These are phyloP conservation scores for Agrocybe pediades DNA, from an alignment of 768 basidiomycete species.

Conservation along the genomic window DNA sequence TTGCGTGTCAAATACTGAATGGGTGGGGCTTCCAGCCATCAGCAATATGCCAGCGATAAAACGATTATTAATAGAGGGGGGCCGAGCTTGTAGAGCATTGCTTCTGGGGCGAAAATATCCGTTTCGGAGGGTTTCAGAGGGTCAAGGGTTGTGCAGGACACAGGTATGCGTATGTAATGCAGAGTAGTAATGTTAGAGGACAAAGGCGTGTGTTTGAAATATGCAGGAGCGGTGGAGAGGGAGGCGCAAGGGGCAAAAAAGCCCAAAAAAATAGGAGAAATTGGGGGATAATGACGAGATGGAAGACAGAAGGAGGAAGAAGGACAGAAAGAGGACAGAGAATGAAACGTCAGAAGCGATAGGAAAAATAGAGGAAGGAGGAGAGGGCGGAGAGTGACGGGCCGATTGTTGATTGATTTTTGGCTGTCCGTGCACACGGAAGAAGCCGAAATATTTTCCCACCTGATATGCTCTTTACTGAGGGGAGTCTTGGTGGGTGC, in stretches of 20 bases:
- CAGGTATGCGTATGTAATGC: background rate
- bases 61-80: background rate
- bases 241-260: no score
- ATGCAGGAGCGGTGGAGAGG: no score
- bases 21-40: background rate
- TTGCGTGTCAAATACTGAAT: background rate
- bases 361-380: background rate
- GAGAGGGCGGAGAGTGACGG: conserved; percentile 11
- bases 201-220: no score
- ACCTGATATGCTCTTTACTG: conserved; percentile 20
- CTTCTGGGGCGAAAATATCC: background rate
- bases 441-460: conserved; percentile 25
- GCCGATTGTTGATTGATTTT: conserved; percentile 19
- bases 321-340: background rate
- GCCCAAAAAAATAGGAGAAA: no score
- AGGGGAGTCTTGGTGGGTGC: conserved; percentile 14
- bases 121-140: background rate
- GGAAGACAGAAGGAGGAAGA: background rate
- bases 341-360: background rate
- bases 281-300: no score
- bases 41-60: background rate
- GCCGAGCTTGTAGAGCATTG: no score
- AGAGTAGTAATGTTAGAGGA: no score
- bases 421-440: conserved; percentile 27
- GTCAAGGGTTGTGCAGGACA: background rate